phyloP scores from a whole-genome alignment of 1,284 basidiomycete species.

The Malassezia equina region DNA sequence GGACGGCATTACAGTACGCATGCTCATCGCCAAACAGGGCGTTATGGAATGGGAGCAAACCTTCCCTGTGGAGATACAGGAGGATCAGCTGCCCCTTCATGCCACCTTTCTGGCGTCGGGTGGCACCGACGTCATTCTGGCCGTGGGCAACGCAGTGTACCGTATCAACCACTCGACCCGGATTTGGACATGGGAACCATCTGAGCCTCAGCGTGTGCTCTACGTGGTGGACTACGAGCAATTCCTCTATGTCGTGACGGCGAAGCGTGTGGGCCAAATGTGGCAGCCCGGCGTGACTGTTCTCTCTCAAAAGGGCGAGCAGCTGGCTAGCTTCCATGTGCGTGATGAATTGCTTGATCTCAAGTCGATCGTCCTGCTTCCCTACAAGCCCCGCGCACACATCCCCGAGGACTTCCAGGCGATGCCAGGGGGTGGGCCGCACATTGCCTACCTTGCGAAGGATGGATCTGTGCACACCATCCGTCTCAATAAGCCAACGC shows the following conservation, averaged over 20 bases:
- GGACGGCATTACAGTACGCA: constrained; percentile 54
- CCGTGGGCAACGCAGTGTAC: not conserved
- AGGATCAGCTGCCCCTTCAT: not conserved
- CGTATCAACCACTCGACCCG: not conserved
- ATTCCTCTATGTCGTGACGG: constrained; percentile 23
- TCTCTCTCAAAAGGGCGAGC: constrained; percentile 24
- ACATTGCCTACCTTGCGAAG: constrained; percentile 36
- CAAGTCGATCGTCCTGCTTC: constrained; percentile 23
- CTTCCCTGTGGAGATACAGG: not conserved
- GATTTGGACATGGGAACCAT: constrained; percentile 10
- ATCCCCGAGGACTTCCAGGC: constrained; percentile 16
- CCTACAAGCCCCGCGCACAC: constrained; percentile 24
- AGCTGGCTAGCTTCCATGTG: constrained; percentile 24
- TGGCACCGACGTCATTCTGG: not conserved
- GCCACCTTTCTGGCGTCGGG: not conserved
- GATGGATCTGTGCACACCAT: constrained; percentile 31
- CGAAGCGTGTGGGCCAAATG: not conserved
- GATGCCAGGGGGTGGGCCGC: constrained; percentile 23
- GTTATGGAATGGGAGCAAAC: constrained; percentile 53
- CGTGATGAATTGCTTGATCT: constrained; percentile 18
- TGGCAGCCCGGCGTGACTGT: constrained; percentile 16
- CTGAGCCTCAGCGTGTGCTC: constrained; percentile 10
- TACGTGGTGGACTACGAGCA: constrained; percentile 21
- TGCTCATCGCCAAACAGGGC: constrained; percentile 61
- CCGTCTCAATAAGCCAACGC: constrained; percentile 21